Evolutionary conservation across 169 alveolate species (phyloP).

Genomic region (Plasmodium inui): DNA sequence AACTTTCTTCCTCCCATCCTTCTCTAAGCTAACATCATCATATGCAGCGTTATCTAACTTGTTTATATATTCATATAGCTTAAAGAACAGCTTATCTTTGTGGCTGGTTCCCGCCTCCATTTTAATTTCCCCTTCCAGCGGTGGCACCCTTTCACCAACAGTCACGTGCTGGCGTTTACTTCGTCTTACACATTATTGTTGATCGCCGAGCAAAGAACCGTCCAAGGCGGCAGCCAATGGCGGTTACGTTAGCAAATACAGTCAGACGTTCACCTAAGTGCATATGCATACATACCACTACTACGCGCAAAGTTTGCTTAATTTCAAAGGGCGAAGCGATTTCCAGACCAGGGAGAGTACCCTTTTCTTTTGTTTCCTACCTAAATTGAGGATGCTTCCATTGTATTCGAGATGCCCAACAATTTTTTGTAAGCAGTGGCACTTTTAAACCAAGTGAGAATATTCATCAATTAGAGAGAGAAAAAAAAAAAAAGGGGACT

Average conservation of each 20-base stretch:
- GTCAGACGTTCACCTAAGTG: not conserved
- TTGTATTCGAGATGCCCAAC: not conserved
- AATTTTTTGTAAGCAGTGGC: not conserved
- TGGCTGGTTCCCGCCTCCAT: not conserved
- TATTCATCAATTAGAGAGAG: not conserved
- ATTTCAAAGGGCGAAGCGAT: not conserved
- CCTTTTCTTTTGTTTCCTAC: not conserved
- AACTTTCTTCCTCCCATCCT: slow-evolving; percentile 1
- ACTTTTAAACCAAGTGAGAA: not conserved
- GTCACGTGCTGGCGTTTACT: not conserved
- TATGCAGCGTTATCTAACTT: slow-evolving; percentile 10
- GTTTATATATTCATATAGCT: slow-evolving; percentile 65
- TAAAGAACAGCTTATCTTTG: slow-evolving; percentile 39
- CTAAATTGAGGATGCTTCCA: not conserved
- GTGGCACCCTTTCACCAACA: not conserved
- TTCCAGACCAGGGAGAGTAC: not conserved
- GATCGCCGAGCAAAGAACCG: not conserved
- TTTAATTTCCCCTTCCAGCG: not conserved
- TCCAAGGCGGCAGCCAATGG: not conserved
- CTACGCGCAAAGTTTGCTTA: not conserved
- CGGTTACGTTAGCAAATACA: not conserved
- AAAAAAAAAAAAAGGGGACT: not conserved
- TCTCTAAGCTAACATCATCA: slow-evolving; percentile 4
- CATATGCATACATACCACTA: not conserved
- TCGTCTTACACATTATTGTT: not conserved